Evolutionary conservation across 192 early-diverging fungal genomes (phyloP), one percentile per base, ranked within the genome.

Genomic region (Coemansia sp.): DNA sequence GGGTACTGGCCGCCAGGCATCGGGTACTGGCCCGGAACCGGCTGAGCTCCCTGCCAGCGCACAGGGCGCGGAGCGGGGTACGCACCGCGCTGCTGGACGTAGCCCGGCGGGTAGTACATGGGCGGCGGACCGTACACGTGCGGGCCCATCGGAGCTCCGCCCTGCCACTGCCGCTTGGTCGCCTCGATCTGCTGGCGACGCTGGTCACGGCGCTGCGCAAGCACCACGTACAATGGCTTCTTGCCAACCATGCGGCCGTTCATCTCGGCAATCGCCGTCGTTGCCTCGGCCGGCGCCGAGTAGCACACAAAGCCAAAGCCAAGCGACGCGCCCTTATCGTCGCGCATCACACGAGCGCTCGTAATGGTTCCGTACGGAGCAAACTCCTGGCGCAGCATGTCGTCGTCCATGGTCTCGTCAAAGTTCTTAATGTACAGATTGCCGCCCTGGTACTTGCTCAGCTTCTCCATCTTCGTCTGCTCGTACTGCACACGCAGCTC

Each of bases 291-390:
- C 51, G 97, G 94, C 37, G 92, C 88, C n/a, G 93, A 92, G 87
- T 95, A 99, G 88, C 97, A 99, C 24, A 99, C 97, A 75, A 99
- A 99, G 14, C 97, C 97, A 64, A 99, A 99, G 38, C 96, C 95
- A 73, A 93, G 91, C 73, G 93, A 94, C 37, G 73, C 72, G 48
- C 82, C 83, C 82, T 88, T 89, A 41, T 99, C 97, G 75, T 99
- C 95, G 65, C 86, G 81, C 97, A 99, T 99, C 65, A 99, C 90
- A 87, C 96, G 96, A 73, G 94, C 94, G 27, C 89, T 92, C 76
- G 96, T 98, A 72, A 99, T 99, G 60, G 87, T 85, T 60, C 97
- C 97, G 77, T 93, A 99, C 47, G 90, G 87, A 22, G 92, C 87
- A 83, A 99, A 99, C 85, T 96, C 96, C 75, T 95, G 88, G 61